Conservation (phyloP, 2,329 filamentous ascomycete species). For the Stagonosporopsis tanaceti region DNA sequence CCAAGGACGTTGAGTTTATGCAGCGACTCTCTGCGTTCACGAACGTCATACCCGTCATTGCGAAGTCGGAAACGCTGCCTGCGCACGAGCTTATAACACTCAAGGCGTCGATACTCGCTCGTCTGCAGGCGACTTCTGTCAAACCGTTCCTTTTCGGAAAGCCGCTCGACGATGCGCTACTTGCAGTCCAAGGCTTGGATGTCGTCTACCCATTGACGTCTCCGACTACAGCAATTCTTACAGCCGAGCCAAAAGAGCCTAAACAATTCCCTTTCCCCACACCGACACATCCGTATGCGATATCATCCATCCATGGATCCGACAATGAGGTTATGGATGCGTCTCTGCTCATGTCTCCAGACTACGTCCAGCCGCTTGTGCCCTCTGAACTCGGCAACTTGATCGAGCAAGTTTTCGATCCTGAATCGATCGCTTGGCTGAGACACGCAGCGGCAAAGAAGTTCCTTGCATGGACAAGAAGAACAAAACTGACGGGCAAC, state of each 20-base stretch:
- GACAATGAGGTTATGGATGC: constrained; percentile 90
- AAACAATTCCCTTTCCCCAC: constrained; percentile 40
- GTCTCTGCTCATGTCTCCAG: constrained; percentile 89
- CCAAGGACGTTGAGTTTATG: constrained; percentile 75
- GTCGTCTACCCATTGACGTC: constrained; percentile 20
- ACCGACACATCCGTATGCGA: constrained; percentile 69
- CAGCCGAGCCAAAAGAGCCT: constrained; percentile 20
- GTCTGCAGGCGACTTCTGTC: constrained; percentile 66
- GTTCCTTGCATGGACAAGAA: constrained; percentile 73
- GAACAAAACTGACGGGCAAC: constrained; percentile 43
- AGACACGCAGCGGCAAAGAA: constrained; percentile 85
- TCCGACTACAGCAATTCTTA: constrained; percentile 5
- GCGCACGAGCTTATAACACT: constrained; percentile 63
- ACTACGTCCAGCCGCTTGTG: constrained; percentile 83
- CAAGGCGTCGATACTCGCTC: constrained; percentile 67
- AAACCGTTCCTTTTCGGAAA: constrained; percentile 72
- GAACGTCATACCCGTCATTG: constrained; percentile 84
- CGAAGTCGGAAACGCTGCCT: constrained; percentile 75
- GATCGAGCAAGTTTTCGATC: constrained; percentile 78
- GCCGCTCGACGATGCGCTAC: constrained; percentile 45
- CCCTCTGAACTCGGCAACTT: constrained; percentile 76
- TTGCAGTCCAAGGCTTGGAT: constrained; percentile 44
- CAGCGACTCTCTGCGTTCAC: constrained; percentile 74
- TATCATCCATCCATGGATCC: constrained; percentile 76
- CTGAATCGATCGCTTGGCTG: constrained; percentile 79